phyloP scores from a whole-genome alignment of 2,329 filamentous ascomycete species.

The Colletotrichum theobromicola region DNA sequence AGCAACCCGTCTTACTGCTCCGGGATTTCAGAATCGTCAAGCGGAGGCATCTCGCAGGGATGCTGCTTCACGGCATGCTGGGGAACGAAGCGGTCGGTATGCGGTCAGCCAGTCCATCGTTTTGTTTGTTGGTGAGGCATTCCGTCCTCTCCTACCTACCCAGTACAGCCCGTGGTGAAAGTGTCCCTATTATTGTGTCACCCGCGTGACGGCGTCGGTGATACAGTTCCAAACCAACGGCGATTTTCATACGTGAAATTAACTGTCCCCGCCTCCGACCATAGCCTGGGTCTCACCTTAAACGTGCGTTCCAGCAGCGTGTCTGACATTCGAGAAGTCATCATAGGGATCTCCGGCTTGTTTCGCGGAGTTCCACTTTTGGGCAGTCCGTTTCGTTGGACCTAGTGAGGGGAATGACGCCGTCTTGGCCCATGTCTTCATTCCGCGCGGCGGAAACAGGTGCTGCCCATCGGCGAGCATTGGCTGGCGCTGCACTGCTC shows the following conservation, averaged over 20 bases:
- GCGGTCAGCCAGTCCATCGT: neutral
- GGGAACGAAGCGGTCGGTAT: neutral
- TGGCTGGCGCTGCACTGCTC: neutral
- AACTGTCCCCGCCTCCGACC: neutral
- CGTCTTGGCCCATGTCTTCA: neutral
- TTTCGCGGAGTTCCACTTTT: neutral
- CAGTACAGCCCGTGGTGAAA: neutral
- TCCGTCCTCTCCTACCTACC: neutral
- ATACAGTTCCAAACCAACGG: neutral
- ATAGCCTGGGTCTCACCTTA: neutral
- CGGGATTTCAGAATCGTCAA: neutral
- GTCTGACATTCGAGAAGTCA: conserved; percentile 1
- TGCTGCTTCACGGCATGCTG: neutral
- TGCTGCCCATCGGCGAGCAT: neutral
- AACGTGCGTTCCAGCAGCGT: neutral
- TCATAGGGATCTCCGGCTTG: neutral
- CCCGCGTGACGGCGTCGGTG: neutral
- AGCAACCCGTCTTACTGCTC: conserved; percentile 3
- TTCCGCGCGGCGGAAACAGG: neutral
- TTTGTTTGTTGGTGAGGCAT: neutral
- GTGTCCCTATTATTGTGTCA: no score
- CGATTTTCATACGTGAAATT: neutral
- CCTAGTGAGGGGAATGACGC: neutral
- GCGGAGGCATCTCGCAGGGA: neutral
- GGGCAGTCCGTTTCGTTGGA: neutral